Evolutionary conservation across 148 eudicot species (phyloP).

Genomic region (Silene latifolia): DNA sequence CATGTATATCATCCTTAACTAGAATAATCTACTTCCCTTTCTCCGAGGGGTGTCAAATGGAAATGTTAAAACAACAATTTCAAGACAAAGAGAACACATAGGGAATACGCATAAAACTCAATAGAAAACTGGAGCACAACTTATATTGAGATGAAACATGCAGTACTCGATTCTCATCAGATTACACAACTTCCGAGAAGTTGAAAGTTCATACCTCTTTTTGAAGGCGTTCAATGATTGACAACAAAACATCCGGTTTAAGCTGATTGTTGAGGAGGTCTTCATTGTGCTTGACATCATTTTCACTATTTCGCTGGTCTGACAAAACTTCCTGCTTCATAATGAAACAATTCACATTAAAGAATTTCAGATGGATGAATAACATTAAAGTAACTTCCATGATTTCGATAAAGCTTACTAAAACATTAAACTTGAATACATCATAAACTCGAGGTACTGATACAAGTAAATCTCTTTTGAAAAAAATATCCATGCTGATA

Average conservation of each 20-base stretch:
- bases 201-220: conserved; percentile 57
- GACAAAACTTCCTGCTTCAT: conserved; percentile 40
- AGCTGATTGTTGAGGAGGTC: conserved; percentile 38
- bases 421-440: not conserved
- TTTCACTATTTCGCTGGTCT: conserved; percentile 27
- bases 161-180: not conserved
- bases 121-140: too few species aligned
- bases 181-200: not conserved
- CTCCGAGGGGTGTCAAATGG: too few species aligned
- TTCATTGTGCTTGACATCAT: conserved; percentile 20
- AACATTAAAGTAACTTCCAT: not conserved
- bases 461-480: too few species aligned
- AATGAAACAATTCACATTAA: not conserved
- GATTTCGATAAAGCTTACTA: not conserved
- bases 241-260: conserved; percentile 46
- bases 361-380: not conserved
- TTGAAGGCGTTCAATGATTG: conserved; percentile 74
- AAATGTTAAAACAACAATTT: not conserved
- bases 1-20: too few species aligned
- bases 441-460: not conserved
- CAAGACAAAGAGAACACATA: too few species aligned
- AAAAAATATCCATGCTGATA: too few species aligned
- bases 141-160: too few species aligned
- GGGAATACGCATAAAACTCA: too few species aligned
- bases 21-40: too few species aligned